Base-by-base conservation (phyloP, 2,329 filamentous ascomycete genomes). In the Stachybotrys chlorohalonatus region DNA sequence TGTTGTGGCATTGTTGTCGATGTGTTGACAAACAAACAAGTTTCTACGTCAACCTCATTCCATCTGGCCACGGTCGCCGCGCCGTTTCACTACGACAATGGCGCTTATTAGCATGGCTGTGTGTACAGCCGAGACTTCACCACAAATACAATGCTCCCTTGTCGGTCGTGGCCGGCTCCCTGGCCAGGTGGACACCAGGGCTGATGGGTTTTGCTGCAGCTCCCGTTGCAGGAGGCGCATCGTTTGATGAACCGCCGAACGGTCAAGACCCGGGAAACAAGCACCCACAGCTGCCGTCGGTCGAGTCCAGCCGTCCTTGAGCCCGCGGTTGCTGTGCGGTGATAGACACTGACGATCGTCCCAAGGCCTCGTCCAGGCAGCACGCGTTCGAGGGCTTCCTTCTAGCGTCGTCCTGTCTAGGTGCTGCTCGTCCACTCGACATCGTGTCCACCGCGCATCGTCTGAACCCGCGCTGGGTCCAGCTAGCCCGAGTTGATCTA, bases 31-130 rank as follows among this genome's bases (percentile, higher is more conserved):
- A 36, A 8, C 31, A 30, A 51, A 31, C 32, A 31, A 36, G 49
- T 51, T 51, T 32, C 49, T 51, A 51, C 49, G 49, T 32, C 49
- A 51, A 51, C 49, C 49, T n/a, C 49, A 51, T 51, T 51, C 49
- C 49, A 36, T 42, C 8, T 42, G 36, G 47, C 46, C 47, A 49
- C 11, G 17, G 6, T 30, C 16, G 11, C 17, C 11, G 13, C 7
- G 13, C 6, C 17, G 31, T 11, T 24, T 11, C 31, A 17, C 47
- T 16, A 11, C n/a, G 13, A 15, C 17, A 30, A 3, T 7, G 16
- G 17, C 47, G 31, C 47, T 24, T 49, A 49, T 7, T 31, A 8
- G 24, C 11, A 15, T 17, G 9, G n/a, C 47, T 7, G 4, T 16
- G 47, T 30, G 17, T 16, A 49, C 11, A 17, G 36, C 36, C 8